phyloP scores from a whole-genome alignment of 2,329 filamentous ascomycete species.

The Davidsoniella australis region DNA sequence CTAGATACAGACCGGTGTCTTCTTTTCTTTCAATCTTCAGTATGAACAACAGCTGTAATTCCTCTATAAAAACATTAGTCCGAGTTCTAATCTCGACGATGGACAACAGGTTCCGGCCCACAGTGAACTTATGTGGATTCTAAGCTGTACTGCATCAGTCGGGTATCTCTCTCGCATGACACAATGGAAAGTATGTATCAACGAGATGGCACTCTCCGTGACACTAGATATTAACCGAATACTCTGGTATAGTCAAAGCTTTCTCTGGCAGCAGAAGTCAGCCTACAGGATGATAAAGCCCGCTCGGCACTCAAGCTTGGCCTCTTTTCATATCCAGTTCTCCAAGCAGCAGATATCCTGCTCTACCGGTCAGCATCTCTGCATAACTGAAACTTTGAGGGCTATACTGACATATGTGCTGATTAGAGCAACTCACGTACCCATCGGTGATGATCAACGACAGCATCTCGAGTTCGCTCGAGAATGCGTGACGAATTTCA shows the following conservation, averaged over 20 bases:
- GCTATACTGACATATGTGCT: neutral
- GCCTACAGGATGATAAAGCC: conserved; percentile 38
- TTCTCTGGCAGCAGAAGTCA: conserved; percentile 40
- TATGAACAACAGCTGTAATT: conserved; percentile 20
- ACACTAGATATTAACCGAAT: neutral
- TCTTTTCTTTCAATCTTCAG: conserved; percentile 69
- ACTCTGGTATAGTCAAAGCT: conserved; percentile 49
- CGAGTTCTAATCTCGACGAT: neutral
- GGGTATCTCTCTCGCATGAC: conserved; percentile 98
- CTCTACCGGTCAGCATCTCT: conserved; percentile 47
- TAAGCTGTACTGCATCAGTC: conserved; percentile 80
- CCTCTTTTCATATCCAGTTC: conserved; percentile 86
- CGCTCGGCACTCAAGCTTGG: conserved; percentile 60
- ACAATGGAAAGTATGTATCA: conserved; percentile 68
- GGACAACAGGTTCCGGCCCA: conserved; percentile 50
- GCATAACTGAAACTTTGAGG: no score
- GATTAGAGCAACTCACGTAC: conserved; percentile 70
- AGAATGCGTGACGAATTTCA: conserved; percentile 75
- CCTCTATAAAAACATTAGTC: neutral
- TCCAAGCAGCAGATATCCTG: conserved; percentile 87
- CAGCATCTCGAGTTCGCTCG: conserved; percentile 91
- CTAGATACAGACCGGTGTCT: conserved; percentile 59
- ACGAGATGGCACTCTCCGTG: neutral
- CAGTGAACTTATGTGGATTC: conserved; percentile 88
- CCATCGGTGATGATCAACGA: conserved; percentile 85